Evolutionary conservation across 2,329 filamentous ascomycete genomes (phyloP).

Genomic region (Colletotrichum destructivum): DNA sequence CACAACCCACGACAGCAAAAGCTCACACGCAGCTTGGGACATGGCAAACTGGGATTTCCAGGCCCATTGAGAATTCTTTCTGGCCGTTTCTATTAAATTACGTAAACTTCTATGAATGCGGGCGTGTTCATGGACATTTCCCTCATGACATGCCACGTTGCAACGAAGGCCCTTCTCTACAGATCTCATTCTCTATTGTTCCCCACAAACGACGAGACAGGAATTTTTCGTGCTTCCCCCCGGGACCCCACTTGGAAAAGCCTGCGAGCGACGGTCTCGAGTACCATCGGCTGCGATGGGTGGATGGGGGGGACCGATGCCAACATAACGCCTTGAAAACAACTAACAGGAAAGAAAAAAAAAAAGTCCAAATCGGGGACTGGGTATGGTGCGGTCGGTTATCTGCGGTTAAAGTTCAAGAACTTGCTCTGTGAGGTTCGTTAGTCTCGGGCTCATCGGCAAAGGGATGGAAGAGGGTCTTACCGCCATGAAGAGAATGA

Average conservation of each 20-base stretch:
- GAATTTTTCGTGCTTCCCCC: neutral
- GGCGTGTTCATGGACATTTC: neutral
- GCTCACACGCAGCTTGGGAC: too few relatives aligned
- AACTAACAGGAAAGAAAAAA: slow-evolving; percentile 28
- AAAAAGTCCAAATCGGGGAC: neutral
- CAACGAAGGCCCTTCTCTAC: slow-evolving; percentile 29
- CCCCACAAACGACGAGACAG: neutral
- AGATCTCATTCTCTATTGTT: neutral
- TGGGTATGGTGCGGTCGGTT: slow-evolving; percentile 40
- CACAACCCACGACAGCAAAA: too few relatives aligned
- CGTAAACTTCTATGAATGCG: slow-evolving; percentile 20
- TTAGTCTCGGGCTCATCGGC: neutral
- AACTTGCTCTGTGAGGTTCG: slow-evolving; percentile 59
- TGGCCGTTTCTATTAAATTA: slow-evolving; percentile 32
- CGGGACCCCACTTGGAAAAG: slow-evolving; percentile 9
- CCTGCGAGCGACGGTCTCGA: neutral
- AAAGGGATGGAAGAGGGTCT: slow-evolving; percentile 45
- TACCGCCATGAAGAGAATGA: slow-evolving; percentile 70
- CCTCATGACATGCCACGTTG: neutral
- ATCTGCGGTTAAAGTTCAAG: slow-evolving; percentile 69
- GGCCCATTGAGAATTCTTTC: neutral
- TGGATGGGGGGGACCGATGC: neutral
- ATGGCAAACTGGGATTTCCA: too few relatives aligned
- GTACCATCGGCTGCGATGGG: neutral
- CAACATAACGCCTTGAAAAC: slow-evolving; percentile 18